Percentiles rank a stretch among this genome's conserved stretches.
Conservation (phyloP, 768 basidiomycete genomes). For the Rickenella mellea region DNA sequence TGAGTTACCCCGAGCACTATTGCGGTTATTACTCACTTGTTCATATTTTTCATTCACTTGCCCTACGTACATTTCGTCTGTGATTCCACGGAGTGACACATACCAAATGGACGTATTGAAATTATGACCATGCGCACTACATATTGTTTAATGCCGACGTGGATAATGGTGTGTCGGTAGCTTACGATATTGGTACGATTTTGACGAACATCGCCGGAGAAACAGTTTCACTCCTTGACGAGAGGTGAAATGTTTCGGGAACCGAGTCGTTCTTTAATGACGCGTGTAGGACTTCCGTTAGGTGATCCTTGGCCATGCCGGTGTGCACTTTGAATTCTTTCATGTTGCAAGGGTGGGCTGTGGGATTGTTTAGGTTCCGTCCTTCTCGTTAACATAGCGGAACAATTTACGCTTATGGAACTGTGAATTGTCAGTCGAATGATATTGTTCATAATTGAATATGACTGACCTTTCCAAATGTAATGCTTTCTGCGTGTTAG, state of each 20-base stretch:
- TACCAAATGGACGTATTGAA: conserved; percentile 81
- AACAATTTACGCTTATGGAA: conserved; percentile 22
- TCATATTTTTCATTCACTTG: conserved; percentile 43
- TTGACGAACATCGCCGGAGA: conserved; percentile 67
- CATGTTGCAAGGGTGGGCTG: conserved; percentile 80
- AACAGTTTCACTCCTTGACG: conserved; percentile 42
- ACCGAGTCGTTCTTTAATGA: conserved; percentile 56
- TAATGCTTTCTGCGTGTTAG: conserved; percentile 47
- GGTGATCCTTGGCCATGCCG: conserved; percentile 52
- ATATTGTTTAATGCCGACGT: background rate
- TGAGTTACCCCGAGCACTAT: background rate
- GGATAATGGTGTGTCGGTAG: conserved; percentile 3
- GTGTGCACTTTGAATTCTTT: conserved; percentile 71
- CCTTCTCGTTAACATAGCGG: background rate
- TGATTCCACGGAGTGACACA: conserved; percentile 51
- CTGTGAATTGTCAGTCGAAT: conserved; percentile 8
- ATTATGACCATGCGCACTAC: conserved; percentile 59
- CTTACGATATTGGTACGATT: conserved; percentile 68
- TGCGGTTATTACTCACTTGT: conserved; percentile 37
- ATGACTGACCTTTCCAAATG: conserved; percentile 66
- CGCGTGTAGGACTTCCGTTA: conserved; percentile 58
- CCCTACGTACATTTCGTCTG: conserved; percentile 47
- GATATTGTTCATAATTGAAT: background rate
- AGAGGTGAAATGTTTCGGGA: conserved; percentile 55
- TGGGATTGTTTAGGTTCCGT: conserved; percentile 5